phyloP scores from a whole-genome alignment of 1,284 basidiomycete genomes.

The Trametes sp. region DNA sequence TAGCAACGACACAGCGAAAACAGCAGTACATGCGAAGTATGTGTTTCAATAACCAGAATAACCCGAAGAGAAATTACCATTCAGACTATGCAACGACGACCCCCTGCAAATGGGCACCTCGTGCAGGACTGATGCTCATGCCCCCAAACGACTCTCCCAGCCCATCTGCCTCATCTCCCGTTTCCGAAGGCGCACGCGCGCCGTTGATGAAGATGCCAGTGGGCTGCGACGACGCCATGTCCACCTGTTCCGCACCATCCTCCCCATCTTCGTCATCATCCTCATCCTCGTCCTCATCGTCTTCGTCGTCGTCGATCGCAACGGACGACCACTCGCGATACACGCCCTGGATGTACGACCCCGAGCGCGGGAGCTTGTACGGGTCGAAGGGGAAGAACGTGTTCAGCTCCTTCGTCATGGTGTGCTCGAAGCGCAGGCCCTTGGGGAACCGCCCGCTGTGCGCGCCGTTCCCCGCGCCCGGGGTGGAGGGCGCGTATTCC shows the following conservation, averaged over 20 bases:
- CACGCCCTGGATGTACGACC: constrained; percentile 71
- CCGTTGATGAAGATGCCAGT: constrained; percentile 29
- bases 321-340: constrained; percentile 83
- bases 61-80: neutral
- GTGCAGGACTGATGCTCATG: constrained; percentile 81
- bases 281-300: constrained; percentile 65
- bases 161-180: constrained; percentile 46
- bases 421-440: constrained; percentile 45
- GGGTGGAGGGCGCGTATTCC: constrained; percentile 47
- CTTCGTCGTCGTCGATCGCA: constrained; percentile 76
- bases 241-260: constrained; percentile 13
- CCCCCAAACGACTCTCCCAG: constrained; percentile 73
- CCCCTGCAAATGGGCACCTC: constrained; percentile 16
- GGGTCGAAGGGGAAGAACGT: constrained; percentile 99
- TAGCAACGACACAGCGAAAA: constrained; percentile 18
- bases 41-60: neutral
- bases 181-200: constrained; percentile 28
- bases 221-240: constrained; percentile 2
- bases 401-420: constrained; percentile 79
- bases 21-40: constrained; percentile 1
- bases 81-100: constrained; percentile 20
- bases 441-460: constrained; percentile 25
- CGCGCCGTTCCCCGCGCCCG: constrained; percentile 13
- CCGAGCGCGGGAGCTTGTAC: constrained; percentile 85
- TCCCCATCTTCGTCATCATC: constrained; percentile 49